Evolutionary conservation across 116 monocot species (phyloP).

Genomic region (Papilionanthe hybrid): DNA sequence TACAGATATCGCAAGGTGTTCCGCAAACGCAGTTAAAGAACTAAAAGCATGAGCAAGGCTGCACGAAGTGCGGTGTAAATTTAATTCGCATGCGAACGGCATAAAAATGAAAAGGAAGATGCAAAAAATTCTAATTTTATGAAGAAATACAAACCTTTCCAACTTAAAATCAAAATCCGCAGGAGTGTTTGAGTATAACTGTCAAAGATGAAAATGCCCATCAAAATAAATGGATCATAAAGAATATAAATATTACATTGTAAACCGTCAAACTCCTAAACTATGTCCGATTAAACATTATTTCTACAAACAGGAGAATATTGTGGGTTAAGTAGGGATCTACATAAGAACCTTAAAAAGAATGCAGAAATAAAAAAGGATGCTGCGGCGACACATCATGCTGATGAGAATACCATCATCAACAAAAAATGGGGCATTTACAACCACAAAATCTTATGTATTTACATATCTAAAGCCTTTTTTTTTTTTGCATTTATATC

Average conservation of each 20-base stretch:
- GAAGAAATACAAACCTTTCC: slow-evolving; percentile 50
- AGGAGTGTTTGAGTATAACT: slow-evolving; percentile 93
- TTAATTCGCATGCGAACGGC: slow-evolving; percentile 3
- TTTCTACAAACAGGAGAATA: not conserved
- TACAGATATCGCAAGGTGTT: slow-evolving; percentile 64
- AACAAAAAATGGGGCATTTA: not conserved
- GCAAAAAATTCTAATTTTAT: not conserved
- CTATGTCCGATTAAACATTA: not conserved
- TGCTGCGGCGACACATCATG: not conserved
- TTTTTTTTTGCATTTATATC: too few species aligned
- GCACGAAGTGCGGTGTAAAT: slow-evolving; percentile 13
- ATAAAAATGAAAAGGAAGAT: not conserved
- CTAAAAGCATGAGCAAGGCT: slow-evolving; percentile 78
- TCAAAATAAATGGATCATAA: slow-evolving; percentile 3
- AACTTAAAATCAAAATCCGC: slow-evolving; percentile 98
- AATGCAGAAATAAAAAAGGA: not conserved
- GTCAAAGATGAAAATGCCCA: slow-evolving; percentile 17
- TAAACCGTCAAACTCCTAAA: not conserved
- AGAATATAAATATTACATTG: not conserved
- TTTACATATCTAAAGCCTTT: too few species aligned
- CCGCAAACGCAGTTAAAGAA: slow-evolving; percentile 58
- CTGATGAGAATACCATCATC: not conserved
- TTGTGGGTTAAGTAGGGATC: not conserved
- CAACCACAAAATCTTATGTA: too few species aligned
- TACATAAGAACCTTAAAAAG: not conserved